A percentile compares a stretch with the other conserved stretches of the same genome.
Conservation (phyloP, 225 moss, liverwort and hornwort species). For the Anthoceros angustus region DNA sequence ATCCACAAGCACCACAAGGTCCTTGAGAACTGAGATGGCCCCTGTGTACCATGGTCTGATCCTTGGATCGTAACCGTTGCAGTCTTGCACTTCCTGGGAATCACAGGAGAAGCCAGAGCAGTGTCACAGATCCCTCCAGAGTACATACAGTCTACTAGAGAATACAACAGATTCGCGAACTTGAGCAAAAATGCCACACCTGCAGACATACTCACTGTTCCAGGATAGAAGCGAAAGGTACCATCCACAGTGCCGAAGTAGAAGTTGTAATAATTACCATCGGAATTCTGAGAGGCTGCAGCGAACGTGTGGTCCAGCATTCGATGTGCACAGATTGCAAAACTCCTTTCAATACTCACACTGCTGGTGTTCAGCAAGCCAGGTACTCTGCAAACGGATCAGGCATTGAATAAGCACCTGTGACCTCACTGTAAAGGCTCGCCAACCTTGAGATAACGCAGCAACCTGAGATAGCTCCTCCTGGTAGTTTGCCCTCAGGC, state of each 20-base stretch:
- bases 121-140: too few relatives aligned
- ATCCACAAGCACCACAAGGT: slow-evolving; percentile 22
- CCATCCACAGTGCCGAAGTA: slow-evolving; percentile 31
- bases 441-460: not conserved
- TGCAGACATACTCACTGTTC: slow-evolving; percentile 23
- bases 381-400: not conserved
- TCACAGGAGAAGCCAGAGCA: too few relatives aligned
- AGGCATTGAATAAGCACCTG: not conserved
- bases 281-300: slow-evolving; percentile 8
- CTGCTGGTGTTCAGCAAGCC: not conserved
- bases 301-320: slow-evolving; percentile 15
- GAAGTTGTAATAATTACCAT: slow-evolving; percentile 17
- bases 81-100: slow-evolving; percentile 18
- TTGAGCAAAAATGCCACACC: too few relatives aligned
- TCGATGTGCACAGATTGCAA: slow-evolving; percentile 26
- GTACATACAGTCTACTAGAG: too few relatives aligned
- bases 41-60: slow-evolving; percentile 24
- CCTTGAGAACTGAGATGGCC: slow-evolving; percentile 19
- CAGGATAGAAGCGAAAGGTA: slow-evolving; percentile 24
- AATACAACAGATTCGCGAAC: not conserved
- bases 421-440: not conserved
- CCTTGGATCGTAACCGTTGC: slow-evolving; percentile 20
- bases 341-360: slow-evolving; percentile 11
- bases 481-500: slow-evolving; percentile 12
- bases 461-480: slow-evolving; percentile 19